Conservation (phyloP, 352 stramenopile species). For the Phytopythium cucurbitacearum region DNA sequence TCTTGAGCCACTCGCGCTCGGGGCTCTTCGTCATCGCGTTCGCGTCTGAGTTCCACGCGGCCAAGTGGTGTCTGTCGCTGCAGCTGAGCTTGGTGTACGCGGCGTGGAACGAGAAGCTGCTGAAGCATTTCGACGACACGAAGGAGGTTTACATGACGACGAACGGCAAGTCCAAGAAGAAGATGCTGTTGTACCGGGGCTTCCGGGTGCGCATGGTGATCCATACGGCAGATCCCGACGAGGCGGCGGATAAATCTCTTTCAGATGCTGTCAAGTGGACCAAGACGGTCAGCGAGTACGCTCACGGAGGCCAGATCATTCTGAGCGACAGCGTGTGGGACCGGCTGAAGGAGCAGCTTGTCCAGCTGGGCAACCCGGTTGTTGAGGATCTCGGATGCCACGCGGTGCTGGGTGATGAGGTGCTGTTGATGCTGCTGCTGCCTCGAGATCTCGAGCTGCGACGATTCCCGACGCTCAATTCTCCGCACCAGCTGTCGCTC, state of each 20-base stretch:
- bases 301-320: constrained; percentile 80
- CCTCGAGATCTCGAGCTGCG: constrained; percentile 73
- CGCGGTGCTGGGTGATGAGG: constrained; percentile 62
- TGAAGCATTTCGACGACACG: constrained; percentile 83
- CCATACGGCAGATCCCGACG: constrained; percentile 58
- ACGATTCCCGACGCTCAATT: constrained; percentile 72
- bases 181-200: constrained; percentile 73
- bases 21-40: constrained; percentile 85
- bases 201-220: constrained; percentile 88
- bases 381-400: constrained; percentile 85
- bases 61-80: constrained; percentile 84
- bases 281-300: constrained; percentile 80
- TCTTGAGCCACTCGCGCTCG: constrained; percentile 67
- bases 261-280: constrained; percentile 81
- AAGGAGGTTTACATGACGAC: constrained; percentile 61
- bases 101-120: constrained; percentile 82
- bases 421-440: constrained; percentile 77
- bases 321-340: constrained; percentile 85
- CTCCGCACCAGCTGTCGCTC: constrained; percentile 58
- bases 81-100: constrained; percentile 84
- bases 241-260: constrained; percentile 52
- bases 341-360: constrained; percentile 81
- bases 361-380: constrained; percentile 82
- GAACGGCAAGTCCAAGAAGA: constrained; percentile 64
- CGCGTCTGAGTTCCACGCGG: constrained; percentile 79